phyloP scores from a whole-genome alignment of 345 rosid genomes.

The Microcos paniculata region DNA sequence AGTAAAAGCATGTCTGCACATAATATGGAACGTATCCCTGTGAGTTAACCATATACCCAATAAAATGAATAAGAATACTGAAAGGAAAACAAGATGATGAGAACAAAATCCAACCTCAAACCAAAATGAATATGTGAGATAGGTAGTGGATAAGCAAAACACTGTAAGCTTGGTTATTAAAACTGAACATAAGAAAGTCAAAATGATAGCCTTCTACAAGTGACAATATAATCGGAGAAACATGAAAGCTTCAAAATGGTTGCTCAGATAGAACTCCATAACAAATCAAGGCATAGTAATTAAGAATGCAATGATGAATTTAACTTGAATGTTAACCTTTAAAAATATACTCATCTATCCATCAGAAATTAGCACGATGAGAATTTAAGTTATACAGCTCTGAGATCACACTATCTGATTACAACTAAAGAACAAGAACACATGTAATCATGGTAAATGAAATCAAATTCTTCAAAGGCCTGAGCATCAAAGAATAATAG shows the following conservation, averaged over 20 bases:
- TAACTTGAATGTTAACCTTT: neutral
- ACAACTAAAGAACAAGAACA: neutral
- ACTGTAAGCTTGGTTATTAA: neutral
- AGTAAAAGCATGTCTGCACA: neutral
- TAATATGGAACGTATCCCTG: neutral
- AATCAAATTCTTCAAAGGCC: neutral
- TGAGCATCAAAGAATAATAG: neutral
- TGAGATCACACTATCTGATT: neutral
- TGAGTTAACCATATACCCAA: neutral
- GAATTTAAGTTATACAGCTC: too few species aligned
- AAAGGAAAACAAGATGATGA: neutral
- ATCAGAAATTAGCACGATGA: too few species aligned
- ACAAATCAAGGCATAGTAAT: neutral
- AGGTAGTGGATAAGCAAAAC: neutral
- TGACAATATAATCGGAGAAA: neutral
- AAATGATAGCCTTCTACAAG: neutral
- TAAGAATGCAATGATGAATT: neutral
- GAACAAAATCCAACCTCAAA: neutral
- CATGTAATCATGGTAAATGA: neutral
- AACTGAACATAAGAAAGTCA: neutral
- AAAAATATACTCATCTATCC: neutral
- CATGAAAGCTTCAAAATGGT: slow-evolving; percentile 6
- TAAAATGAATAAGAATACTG: neutral
- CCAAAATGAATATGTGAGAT: neutral
- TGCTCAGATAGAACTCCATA: neutral